Evolutionary conservation across 23 red algal species (phyloP).

Genomic region (Gracilariopsis chorda): DNA sequence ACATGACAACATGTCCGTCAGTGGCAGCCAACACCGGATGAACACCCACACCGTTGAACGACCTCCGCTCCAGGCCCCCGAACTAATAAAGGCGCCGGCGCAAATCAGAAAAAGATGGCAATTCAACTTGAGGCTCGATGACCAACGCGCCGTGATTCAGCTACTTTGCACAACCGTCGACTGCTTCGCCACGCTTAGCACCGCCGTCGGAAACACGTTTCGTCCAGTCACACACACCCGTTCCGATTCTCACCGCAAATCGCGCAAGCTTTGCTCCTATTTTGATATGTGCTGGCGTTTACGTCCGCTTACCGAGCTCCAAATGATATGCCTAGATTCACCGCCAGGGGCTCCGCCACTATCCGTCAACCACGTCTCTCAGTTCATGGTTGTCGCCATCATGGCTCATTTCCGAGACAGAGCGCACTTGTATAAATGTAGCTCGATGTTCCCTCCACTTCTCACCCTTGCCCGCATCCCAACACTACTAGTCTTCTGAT

Average conservation of each 20-base stretch:
- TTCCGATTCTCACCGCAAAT: not conserved
- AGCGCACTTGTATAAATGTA: not conserved
- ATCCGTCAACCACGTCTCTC: too few relatives aligned
- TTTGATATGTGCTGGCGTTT: not conserved
- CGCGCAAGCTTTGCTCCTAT: not conserved
- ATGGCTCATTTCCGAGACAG: too few relatives aligned
- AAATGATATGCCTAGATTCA: not conserved
- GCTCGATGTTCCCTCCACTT: not conserved
- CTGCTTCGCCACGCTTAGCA: not conserved
- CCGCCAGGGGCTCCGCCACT: too few relatives aligned
- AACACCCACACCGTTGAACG: too few relatives aligned
- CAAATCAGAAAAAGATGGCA: too few relatives aligned
- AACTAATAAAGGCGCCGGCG: too few relatives aligned
- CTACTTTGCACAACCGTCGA: not conserved
- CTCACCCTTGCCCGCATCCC: not conserved
- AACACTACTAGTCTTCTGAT: not conserved
- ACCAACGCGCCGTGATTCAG: slow-evolving; percentile 39
- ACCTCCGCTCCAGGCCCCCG: too few relatives aligned
- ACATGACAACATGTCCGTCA: too few relatives aligned
- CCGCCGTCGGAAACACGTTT: not conserved
- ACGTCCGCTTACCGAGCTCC: not conserved
- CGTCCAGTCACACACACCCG: not conserved
- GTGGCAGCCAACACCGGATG: too few relatives aligned
- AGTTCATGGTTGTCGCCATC: too few relatives aligned
- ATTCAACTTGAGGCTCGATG: too few relatives aligned